Conservation (phyloP, 495 filamentous ascomycete species). For the Barbatosphaeria neglecta region DNA sequence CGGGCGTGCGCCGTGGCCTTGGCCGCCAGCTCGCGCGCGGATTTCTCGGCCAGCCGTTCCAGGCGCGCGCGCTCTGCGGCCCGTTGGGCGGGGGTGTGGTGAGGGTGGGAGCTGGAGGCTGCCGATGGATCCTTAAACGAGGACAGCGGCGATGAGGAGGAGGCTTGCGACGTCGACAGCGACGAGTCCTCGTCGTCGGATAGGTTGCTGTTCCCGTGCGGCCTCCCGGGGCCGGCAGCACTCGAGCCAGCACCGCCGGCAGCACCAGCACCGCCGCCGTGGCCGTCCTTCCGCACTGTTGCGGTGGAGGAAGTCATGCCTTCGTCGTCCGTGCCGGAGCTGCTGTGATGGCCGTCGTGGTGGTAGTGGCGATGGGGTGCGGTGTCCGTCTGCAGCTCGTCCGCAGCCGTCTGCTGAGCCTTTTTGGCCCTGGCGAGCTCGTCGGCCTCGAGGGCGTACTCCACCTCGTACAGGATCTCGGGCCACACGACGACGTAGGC, state of each 20-base stretch:
- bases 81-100: constrained; percentile 23
- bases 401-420: constrained; percentile 9
- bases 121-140: not conserved
- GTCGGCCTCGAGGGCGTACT: constrained; percentile 43
- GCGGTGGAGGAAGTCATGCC: constrained; percentile 9
- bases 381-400: constrained; percentile 1
- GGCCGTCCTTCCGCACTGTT: too few relatives aligned
- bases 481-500: constrained; percentile 63
- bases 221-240: not conserved
- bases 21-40: constrained; percentile 32
- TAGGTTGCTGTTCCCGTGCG: not conserved
- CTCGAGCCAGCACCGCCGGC: not conserved
- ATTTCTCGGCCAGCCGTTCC: constrained; percentile 34
- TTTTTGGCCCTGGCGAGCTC: constrained; percentile 22
- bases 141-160: constrained; percentile 1
- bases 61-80: constrained; percentile 41
- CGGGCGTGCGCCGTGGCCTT: constrained; percentile 35
- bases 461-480: constrained; percentile 50
- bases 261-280: not conserved
- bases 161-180: constrained; percentile 1
- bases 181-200: constrained; percentile 1
- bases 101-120: not conserved
- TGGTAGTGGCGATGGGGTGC: constrained; percentile 4
- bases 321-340: not conserved
- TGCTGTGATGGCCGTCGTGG: constrained; percentile 1